Percentiles rank a stretch among this genome's conserved stretches.
These are phyloP conservation scores for Chaetomium fimeti DNA, from an alignment of 495 filamentous ascomycete species.

Conservation along the genomic window DNA sequence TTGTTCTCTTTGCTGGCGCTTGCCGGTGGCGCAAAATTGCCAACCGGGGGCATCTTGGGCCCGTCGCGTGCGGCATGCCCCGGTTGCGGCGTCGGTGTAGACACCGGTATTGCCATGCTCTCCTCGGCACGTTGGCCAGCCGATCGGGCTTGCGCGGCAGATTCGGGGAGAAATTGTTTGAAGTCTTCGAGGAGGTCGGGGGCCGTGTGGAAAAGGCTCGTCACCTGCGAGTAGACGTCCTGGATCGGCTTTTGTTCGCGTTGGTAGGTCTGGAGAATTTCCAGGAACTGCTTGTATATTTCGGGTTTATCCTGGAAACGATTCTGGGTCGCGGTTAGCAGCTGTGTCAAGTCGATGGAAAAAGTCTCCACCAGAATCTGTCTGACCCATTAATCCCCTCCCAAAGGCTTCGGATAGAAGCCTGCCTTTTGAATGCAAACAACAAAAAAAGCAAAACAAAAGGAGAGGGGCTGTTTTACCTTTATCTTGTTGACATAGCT, in stretches of 20 bases:
- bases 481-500: constrained; percentile 99
- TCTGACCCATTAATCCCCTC: constrained; percentile 9
- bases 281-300: constrained; percentile 98
- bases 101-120: constrained; percentile 59
- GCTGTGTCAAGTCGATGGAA: constrained; percentile 16
- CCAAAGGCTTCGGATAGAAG: constrained; percentile 3
- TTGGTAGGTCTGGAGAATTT: constrained; percentile 98
- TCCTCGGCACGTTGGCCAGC: constrained; percentile 51
- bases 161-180: constrained; percentile 97
- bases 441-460: background rate
- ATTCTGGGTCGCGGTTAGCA: constrained; percentile 58
- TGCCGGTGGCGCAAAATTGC: constrained; percentile 83
- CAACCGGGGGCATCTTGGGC: constrained; percentile 84
- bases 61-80: constrained; percentile 46
- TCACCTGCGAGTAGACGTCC: constrained; percentile 98
- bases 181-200: constrained; percentile 98
- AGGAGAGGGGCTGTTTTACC: constrained; percentile 48
- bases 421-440: background rate
- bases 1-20: constrained; percentile 77
- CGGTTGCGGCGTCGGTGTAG: constrained; percentile 53
- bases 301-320: constrained; percentile 93
- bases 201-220: constrained; percentile 84
- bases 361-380: constrained; percentile 24
- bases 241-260: constrained; percentile 97
- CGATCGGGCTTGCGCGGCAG: constrained; percentile 83